A percentile compares a stretch with the other conserved stretches of the same genome.
Evolutionary conservation across 306 rosid genomes (phyloP).

Genomic region (Casuarina cunninghamiana): DNA sequence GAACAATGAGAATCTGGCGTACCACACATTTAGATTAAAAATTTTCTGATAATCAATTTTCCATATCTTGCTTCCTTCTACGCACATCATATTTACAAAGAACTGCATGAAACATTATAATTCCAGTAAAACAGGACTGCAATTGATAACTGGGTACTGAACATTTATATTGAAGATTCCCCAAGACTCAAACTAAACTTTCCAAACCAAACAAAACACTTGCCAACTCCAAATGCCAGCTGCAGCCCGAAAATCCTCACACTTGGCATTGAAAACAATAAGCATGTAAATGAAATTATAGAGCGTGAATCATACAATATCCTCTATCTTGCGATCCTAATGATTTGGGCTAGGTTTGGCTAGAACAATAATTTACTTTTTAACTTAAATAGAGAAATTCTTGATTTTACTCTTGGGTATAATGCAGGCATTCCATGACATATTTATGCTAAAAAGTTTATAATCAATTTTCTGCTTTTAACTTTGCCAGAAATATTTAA

Average conservation of each 20-base stretch:
- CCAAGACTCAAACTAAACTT: neutral
- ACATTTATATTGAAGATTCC: neutral
- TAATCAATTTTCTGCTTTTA: neutral
- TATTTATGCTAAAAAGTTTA: neutral
- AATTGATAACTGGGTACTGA: neutral
- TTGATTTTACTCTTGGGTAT: neutral
- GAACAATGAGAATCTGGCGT: slow-evolving; percentile 48
- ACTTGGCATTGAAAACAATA: neutral
- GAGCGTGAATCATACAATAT: neutral
- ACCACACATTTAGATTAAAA: slow-evolving; percentile 9
- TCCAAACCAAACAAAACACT: neutral
- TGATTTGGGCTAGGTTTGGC: neutral
- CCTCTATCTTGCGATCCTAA: neutral
- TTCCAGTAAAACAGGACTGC: neutral
- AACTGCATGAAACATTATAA: neutral
- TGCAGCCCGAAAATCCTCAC: neutral
- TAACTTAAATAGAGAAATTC: neutral
- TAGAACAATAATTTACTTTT: neutral
- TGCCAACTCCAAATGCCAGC: neutral
- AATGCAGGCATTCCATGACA: neutral
- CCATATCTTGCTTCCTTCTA: neutral
- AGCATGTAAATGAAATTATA: neutral
- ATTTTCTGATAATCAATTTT: neutral
- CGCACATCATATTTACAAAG: neutral
- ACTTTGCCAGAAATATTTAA: too few species aligned